Base-by-base conservation (phyloP, 176 grass and related monocot species). In the Puccinellia tenuiflora region DNA sequence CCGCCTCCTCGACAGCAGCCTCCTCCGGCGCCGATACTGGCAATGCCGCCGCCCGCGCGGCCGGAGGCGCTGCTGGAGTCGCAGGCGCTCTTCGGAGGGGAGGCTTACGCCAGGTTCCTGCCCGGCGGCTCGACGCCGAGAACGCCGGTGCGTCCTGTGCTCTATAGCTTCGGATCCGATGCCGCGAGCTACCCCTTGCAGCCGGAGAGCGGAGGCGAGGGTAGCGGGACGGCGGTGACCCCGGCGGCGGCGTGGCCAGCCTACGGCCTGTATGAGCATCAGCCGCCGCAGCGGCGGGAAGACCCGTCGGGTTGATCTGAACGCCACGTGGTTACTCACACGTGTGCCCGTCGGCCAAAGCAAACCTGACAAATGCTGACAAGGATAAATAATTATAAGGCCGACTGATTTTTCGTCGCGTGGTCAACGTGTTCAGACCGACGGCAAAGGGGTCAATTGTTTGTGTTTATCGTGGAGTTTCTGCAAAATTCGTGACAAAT, bases 41-140 rank as follows among this genome's bases (percentile, higher is more conserved):
- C 37, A 50, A 74, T 74, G 26, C 60, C 56, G 17, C 46, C 83
- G 8, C 24, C 59, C 20, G 25, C 89, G 5, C 26, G 64, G 4
- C 70, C 87, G 20, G 78, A 81, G 40, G 61, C 77, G 7, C 54
- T 92, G 70, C 77, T 85, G 14, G 86, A 89, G 77, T 81, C 83
- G 24, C 70, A 83, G 24, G 30, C 55, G 9, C 39, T 73, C 5
- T n/a, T 28, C 43, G 10, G 77, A 38, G 17, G 16, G 38, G 85
- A 68, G 9, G 12, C 45, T 0, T 87, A 87, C 56, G 56, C 81
- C 35, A 79, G 55, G 46, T 35, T 88, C n/a, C 0, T 88, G 18
- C 25, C 37, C 75, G 38, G n/a, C 8, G 9, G 15, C 28, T 79
- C 75, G 16, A 20, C 82, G 62, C 34, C 83, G 54, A 51, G 55